phyloP scores from a whole-genome alignment of 306 rosid genomes.

The Lablab purpureus region DNA sequence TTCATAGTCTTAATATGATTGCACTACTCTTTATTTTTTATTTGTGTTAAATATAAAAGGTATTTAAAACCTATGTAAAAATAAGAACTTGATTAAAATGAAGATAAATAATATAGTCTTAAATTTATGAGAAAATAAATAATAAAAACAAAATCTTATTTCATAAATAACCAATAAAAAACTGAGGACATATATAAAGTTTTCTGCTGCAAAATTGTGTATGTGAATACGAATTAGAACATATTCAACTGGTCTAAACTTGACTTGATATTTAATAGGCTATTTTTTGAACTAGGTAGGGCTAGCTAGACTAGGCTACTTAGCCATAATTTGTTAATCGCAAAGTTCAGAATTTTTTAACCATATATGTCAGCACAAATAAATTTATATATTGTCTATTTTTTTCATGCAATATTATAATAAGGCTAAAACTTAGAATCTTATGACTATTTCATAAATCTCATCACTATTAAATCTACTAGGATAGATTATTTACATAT shows the following conservation, averaged over 20 bases:
- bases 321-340: neutral
- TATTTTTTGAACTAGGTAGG: neutral
- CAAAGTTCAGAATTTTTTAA: neutral
- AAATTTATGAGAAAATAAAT: neutral
- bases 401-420: too few relatives aligned
- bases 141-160: neutral
- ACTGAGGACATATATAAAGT: neutral
- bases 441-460: too few relatives aligned
- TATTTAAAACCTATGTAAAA: neutral
- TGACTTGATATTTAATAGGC: neutral
- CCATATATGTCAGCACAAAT: neutral
- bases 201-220: too few relatives aligned
- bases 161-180: neutral
- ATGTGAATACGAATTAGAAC: neutral
- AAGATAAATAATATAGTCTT: neutral
- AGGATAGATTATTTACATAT: neutral
- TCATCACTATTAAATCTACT: too few relatives aligned
- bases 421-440: too few relatives aligned
- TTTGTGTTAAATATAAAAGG: neutral
- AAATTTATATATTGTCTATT: neutral
- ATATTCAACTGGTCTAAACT: neutral
- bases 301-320: neutral
- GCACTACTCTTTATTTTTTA: too few relatives aligned
- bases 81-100: neutral
- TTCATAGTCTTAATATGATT: too few relatives aligned